Percentiles rank a stretch among this genome's conserved stretches.
phyloP scores from a whole-genome alignment of 208 protist genomes.

The Leishmania tarentolae region DNA sequence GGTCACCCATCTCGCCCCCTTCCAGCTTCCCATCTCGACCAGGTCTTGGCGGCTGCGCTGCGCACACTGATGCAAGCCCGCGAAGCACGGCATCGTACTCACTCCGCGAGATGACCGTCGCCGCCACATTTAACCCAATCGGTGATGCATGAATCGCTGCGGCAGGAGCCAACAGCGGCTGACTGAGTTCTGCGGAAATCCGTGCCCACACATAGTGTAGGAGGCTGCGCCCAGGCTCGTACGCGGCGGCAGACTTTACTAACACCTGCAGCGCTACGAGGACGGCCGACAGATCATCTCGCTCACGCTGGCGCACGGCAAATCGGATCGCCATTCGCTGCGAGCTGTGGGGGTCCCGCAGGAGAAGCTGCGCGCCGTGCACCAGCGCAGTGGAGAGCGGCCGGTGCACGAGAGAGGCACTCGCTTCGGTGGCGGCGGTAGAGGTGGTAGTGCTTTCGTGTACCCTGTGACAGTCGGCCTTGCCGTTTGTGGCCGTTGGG shows the following conservation, averaged over 20 bases:
- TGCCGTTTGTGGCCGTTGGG: background rate
- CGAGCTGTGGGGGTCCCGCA: slow-evolving; percentile 31
- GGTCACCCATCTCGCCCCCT: background rate
- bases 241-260: slow-evolving; percentile 4
- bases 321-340: slow-evolving; percentile 46
- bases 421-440: background rate
- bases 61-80: slow-evolving; percentile 6
- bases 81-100: slow-evolving; percentile 24
- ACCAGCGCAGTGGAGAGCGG: slow-evolving; percentile 36
- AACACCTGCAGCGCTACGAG: slow-evolving; percentile 33
- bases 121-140: background rate
- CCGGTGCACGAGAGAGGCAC: background rate
- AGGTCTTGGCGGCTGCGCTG: background rate
- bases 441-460: background rate
- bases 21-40: background rate
- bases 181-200: slow-evolving; percentile 31
- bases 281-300: slow-evolving; percentile 44
- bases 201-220: slow-evolving; percentile 37
- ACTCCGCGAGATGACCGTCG: slow-evolving; percentile 18
- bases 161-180: slow-evolving; percentile 12
- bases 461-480: background rate
- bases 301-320: slow-evolving; percentile 39
- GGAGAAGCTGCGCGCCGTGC: slow-evolving; percentile 26
- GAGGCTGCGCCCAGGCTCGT: slow-evolving; percentile 30
- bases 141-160: background rate